Conservation (phyloP, 352 stramenopile species). For the Globisporangium carolinianum region DNA sequence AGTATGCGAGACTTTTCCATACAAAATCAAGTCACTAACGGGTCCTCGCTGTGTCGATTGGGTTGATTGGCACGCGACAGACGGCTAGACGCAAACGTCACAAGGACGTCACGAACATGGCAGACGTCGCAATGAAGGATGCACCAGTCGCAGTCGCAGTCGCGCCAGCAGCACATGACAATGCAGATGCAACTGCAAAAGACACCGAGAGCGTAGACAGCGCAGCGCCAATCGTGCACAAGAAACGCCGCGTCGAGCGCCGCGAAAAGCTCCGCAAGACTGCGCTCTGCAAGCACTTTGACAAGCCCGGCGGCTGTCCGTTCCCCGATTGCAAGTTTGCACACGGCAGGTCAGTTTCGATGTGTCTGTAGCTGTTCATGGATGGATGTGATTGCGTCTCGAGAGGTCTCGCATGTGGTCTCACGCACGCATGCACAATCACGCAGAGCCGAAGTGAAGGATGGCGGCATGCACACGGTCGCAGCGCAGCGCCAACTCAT, state of each 20-base stretch:
- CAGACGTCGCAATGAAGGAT: slow-evolving; percentile 6
- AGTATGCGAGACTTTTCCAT: too few relatives aligned
- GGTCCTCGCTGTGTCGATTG: too few relatives aligned
- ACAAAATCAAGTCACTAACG: too few relatives aligned
- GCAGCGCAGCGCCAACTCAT: slow-evolving; percentile 76
- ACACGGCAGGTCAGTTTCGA: slow-evolving; percentile 42
- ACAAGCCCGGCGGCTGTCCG: slow-evolving; percentile 75
- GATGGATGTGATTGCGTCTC: background rate
- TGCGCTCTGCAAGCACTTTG: slow-evolving; percentile 80
- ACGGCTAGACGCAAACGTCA: too few relatives aligned
- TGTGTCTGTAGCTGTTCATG: background rate
- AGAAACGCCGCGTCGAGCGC: slow-evolving; percentile 62
- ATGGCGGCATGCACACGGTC: slow-evolving; percentile 49
- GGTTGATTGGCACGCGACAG: too few relatives aligned
- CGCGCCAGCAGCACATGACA: background rate
- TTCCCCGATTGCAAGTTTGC: slow-evolving; percentile 82
- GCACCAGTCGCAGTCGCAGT: background rate
- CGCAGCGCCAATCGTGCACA: slow-evolving; percentile 14
- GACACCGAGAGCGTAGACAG: too few relatives aligned
- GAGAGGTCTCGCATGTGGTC: background rate
- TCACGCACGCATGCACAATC: background rate
- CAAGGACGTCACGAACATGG: background rate
- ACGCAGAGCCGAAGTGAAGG: slow-evolving; percentile 42
- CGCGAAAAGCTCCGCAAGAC: slow-evolving; percentile 69
- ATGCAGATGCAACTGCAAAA: background rate